Conservation (phyloP, 257 asterid genomes). For the Ligustrum vulgare region DNA sequence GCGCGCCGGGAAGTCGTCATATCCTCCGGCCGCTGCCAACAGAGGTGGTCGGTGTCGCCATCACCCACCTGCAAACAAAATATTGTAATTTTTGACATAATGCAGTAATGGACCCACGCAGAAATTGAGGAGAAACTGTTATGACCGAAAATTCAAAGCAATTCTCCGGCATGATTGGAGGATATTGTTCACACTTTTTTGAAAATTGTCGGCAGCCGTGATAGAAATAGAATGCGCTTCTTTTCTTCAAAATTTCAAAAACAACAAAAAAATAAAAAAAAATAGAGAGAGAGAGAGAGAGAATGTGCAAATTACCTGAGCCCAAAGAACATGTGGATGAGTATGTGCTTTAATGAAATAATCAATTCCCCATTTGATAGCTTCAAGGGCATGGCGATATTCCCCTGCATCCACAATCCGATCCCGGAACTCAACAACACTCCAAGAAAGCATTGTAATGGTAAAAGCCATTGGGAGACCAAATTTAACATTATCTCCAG, state of each 20-base stretch:
- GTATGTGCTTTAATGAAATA: conserved; percentile 75
- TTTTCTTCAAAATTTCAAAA: background rate
- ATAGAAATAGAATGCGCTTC: background rate
- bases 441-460: conserved; percentile 57
- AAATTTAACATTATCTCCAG: conserved; percentile 60
- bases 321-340: conserved; percentile 59
- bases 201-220: background rate
- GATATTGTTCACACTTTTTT: background rate
- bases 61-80: conserved; percentile 58
- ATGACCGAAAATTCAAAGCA: background rate
- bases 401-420: conserved; percentile 50
- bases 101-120: background rate
- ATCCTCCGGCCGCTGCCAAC: conserved; percentile 92
- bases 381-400: conserved; percentile 50
- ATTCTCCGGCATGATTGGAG: conserved; percentile 3
- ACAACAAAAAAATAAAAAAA: no score
- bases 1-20: conserved; percentile 81
- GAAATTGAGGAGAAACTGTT: background rate
- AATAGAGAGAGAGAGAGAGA: background rate
- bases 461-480: conserved; percentile 68
- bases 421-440: conserved; percentile 39
- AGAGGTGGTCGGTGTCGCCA: conserved; percentile 75
- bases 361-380: conserved; percentile 88
- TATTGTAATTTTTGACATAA: background rate
- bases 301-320: conserved; percentile 35